phyloP scores from a whole-genome alignment of 345 rosid genomes.

The Gossypium mustelinum region DNA sequence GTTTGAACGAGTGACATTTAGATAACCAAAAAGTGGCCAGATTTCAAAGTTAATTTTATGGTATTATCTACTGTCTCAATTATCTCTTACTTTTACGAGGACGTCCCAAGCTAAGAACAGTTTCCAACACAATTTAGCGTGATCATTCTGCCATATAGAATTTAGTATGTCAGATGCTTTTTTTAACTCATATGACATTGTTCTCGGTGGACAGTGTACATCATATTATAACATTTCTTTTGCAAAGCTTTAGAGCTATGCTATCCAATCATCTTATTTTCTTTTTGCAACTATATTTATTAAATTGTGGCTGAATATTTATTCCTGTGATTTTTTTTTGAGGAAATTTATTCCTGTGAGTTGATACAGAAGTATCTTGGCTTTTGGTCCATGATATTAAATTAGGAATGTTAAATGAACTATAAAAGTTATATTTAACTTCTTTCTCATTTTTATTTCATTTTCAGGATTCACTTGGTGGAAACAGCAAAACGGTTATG shows the following conservation, averaged over 20 bases:
- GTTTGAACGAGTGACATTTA: conserved; percentile 10
- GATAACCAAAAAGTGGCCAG: not conserved
- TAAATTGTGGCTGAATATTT: not conserved
- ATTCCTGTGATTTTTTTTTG: no score
- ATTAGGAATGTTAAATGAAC: conserved; percentile 7
- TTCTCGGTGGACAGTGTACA: not conserved
- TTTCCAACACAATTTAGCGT: not conserved
- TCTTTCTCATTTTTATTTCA: conserved; percentile 17
- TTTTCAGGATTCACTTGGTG: conserved; percentile 80
- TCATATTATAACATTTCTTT: conserved; percentile 6
- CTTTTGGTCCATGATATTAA: conserved; percentile 13
- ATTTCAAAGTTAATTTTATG: conserved; percentile 3
- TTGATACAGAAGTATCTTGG: not conserved
- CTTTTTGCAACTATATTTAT: not conserved
- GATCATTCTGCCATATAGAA: not conserved
- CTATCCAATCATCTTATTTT: not conserved
- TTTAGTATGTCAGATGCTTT: not conserved
- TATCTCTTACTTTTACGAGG: not conserved
- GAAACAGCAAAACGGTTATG: conserved; percentile 83
- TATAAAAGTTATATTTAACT: not conserved
- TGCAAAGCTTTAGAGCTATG: not conserved
- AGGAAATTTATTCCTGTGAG: not conserved
- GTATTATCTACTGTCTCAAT: conserved; percentile 7
- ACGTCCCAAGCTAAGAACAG: not conserved
- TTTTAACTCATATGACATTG: not conserved